Evolutionary conservation across 2,329 filamentous ascomycete species (phyloP).

Genomic region (Hymenoscyphus scutula): DNA sequence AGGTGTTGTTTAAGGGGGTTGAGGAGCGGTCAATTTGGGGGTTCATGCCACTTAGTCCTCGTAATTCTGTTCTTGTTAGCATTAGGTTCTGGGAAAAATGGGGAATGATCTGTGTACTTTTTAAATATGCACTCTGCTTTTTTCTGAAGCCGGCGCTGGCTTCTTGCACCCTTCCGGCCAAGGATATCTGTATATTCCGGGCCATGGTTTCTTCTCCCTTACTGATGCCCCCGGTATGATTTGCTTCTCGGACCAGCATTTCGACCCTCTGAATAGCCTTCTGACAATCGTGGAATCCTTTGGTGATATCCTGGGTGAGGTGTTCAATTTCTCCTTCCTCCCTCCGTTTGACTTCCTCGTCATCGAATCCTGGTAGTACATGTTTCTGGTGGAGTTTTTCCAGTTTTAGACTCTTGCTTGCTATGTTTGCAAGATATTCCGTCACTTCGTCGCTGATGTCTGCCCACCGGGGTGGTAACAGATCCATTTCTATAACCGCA

Average conservation of each 20-base stretch:
- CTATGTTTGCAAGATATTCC: slow-evolving; percentile 76
- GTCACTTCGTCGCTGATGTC: slow-evolving; percentile 93
- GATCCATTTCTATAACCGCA: slow-evolving; percentile 96
- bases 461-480: slow-evolving; percentile 91
- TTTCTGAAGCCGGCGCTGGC: slow-evolving; percentile 90
- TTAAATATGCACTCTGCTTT: slow-evolving; percentile 94
- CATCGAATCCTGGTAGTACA: slow-evolving; percentile 92
- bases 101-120: slow-evolving; percentile 62
- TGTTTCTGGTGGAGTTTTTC: slow-evolving; percentile 97
- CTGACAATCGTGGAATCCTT: slow-evolving; percentile 86
- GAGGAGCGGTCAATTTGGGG: slow-evolving; percentile 53
- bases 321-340: slow-evolving; percentile 90
- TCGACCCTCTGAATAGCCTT: slow-evolving; percentile 85
- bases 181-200: slow-evolving; percentile 88
- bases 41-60: slow-evolving; percentile 64
- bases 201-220: slow-evolving; percentile 93
- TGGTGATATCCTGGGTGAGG: slow-evolving; percentile 86
- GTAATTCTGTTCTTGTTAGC: slow-evolving; percentile 57
- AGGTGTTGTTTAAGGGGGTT: slow-evolving; percentile 52
- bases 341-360: slow-evolving; percentile 81
- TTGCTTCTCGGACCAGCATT: slow-evolving; percentile 78
- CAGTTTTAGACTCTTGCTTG: slow-evolving; percentile 76
- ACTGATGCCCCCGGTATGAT: slow-evolving; percentile 68
- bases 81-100: not conserved
- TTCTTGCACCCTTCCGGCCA: slow-evolving; percentile 86